Evolutionary conservation across 768 basidiomycete species (phyloP), one percentile per base, ranked within the genome.

Genomic region (Terana coerulea): DNA sequence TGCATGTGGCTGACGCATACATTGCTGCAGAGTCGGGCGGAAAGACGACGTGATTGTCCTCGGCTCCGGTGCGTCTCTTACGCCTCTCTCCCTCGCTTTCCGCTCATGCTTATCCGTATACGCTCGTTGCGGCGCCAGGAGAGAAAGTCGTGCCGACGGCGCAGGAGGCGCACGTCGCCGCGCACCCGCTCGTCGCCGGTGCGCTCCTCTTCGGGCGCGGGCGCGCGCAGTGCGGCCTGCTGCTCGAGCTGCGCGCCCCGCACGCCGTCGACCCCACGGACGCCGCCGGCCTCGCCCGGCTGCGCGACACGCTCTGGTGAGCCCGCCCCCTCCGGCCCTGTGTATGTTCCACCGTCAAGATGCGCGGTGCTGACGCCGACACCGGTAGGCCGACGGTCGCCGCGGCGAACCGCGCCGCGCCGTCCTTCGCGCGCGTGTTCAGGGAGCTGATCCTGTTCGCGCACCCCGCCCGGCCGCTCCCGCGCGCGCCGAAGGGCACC

Each of bases 401-500:
- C 24, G 54, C 61, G 34, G 55, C 59, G 15, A 68, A 67, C 51
- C 36, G 22, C 5, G 49, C 29, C 19, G 62, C 60, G 1, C 62
- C 65, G 0, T 37, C 49, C 7, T 65, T 64, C 42, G 63, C 65
- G n/a, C 41, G 61, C 17, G 67, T 77, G 11, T 76, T 74, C 62
- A 75, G 74, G 53, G 75, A 81, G 56, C 75, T 80, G 75, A 74
- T 81, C 35, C 40, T 79, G 25, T 57, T 79, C 14, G 67, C 76
- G 0, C 61, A 67, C 2, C 57, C 70, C 24, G 66, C 63, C 0
- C 76, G 75, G 49, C 78, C 75, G 1, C 63, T 80, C 37, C 63
- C 70, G n/a, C 71, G 72, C 19, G 63, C 76, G 1, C 70, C 65
- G 1, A 81, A 80, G 55, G 76, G 76, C 3, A 75, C 78, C 0